Conservation (phyloP, 2,329 filamentous ascomycete species). For the Diaporthe sp. region DNA sequence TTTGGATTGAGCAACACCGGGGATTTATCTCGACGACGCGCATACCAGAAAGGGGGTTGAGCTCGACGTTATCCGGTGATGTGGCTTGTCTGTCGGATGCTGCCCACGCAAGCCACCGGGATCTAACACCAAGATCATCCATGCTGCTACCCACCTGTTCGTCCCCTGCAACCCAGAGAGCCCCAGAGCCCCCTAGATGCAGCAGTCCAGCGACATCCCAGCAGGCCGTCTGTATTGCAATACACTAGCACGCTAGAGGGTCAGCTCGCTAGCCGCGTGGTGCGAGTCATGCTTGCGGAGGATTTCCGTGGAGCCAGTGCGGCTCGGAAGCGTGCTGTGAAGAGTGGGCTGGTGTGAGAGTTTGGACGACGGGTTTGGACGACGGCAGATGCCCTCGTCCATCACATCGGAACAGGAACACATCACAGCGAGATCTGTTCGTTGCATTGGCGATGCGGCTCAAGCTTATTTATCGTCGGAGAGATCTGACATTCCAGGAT, state of each 20-base stretch:
- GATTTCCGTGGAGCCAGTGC: background rate
- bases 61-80: slow-evolving; percentile 18
- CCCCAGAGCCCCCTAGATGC: slow-evolving; percentile 1
- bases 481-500: background rate
- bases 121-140: background rate
- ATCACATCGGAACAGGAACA: background rate
- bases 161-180: background rate
- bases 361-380: background rate
- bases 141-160: slow-evolving; percentile 17
- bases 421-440: background rate
- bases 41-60: slow-evolving; percentile 10
- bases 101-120: slow-evolving; percentile 18
- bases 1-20: slow-evolving; percentile 7
- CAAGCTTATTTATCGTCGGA: slow-evolving; percentile 19
- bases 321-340: slow-evolving; percentile 15
- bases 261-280: background rate
- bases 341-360: background rate
- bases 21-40: slow-evolving; percentile 27
- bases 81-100: slow-evolving; percentile 10
- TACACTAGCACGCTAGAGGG: background rate
- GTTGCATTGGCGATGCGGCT: slow-evolving; percentile 21
- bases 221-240: background rate
- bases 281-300: slow-evolving; percentile 18
- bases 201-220: background rate
- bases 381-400: background rate